phyloP scores from a whole-genome alignment of 345 rosid genomes.

The Linum lewisii region DNA sequence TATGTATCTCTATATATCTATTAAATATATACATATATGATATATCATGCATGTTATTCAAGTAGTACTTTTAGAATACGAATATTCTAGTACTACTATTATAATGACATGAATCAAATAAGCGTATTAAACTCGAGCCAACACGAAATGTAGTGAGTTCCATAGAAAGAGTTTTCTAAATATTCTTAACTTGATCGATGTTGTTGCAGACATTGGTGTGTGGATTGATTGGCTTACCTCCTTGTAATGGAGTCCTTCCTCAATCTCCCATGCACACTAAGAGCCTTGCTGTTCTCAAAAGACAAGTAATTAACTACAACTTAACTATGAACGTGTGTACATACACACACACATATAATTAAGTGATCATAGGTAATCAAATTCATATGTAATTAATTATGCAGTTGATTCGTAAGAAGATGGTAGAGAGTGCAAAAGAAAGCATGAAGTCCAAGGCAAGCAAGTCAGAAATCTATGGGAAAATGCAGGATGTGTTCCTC shows the following conservation, averaged over 20 bases:
- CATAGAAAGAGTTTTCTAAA: too few species aligned
- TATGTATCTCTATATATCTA: background rate
- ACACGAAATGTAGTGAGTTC: too few species aligned
- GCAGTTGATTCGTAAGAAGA: slow-evolving; percentile 27
- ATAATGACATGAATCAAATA: too few species aligned
- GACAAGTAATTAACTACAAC: too few species aligned
- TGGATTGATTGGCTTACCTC: slow-evolving; percentile 36
- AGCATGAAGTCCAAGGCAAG: slow-evolving; percentile 19
- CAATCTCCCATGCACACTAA: slow-evolving; percentile 40
- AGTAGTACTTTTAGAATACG: background rate
- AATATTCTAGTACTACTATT: too few species aligned
- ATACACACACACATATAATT: too few species aligned
- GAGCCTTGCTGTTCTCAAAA: slow-evolving; percentile 31
- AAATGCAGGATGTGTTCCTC: slow-evolving; percentile 26
- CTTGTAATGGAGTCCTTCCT: slow-evolving; percentile 36
- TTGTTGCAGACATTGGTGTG: slow-evolving; percentile 26
- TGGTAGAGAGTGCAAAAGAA: slow-evolving; percentile 27
- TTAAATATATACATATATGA: too few species aligned
- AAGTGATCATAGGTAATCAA: too few species aligned
- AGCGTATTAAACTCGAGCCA: too few species aligned
- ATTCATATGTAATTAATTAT: too few species aligned
- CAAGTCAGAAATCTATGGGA: slow-evolving; percentile 27
- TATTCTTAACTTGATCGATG: background rate
- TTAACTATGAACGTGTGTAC: too few species aligned
- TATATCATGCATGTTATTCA: background rate